These are phyloP conservation scores for Cryphonectria radicalis DNA, from an alignment of 2,329 filamentous ascomycete genomes.

Conservation along the genomic window DNA sequence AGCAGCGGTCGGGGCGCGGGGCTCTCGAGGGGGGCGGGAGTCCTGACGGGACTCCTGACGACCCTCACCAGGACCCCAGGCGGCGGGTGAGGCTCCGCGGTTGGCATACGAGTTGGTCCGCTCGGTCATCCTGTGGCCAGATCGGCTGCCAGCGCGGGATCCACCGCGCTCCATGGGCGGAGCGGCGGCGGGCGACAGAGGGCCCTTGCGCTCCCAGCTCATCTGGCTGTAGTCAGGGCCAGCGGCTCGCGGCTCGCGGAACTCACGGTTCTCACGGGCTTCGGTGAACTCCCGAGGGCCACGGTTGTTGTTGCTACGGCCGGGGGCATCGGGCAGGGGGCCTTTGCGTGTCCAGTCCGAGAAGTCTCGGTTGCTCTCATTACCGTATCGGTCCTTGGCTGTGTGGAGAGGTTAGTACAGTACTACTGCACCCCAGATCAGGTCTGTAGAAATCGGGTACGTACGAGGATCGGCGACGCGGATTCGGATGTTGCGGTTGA, in stretches of 20 bases:
- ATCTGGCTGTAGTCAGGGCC: constrained; percentile 25
- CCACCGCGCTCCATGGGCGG: constrained; percentile 53
- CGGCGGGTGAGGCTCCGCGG: constrained; percentile 72
- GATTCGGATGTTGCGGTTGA: constrained; percentile 87
- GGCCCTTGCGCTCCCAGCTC: constrained; percentile 95
- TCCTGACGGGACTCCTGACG: constrained; percentile 63
- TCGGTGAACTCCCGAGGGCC: constrained; percentile 61
- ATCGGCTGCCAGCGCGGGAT: constrained; percentile 60
- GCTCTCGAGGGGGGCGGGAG: constrained; percentile 74
- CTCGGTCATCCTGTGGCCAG: constrained; percentile 57
- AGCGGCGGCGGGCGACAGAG: constrained; percentile 69
- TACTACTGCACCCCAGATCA: constrained; percentile 2
- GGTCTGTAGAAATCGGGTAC: constrained; percentile 43
- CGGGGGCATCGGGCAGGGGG: constrained; percentile 54
- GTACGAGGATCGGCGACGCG: constrained; percentile 97
- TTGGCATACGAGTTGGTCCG: constrained; percentile 60
- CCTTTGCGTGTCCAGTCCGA: constrained; percentile 93
- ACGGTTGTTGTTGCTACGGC: constrained; percentile 49
- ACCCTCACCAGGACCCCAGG: constrained; percentile 69
- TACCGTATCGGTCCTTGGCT: constrained; percentile 80
- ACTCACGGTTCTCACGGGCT: constrained; percentile 69
- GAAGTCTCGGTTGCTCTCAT: constrained; percentile 76
- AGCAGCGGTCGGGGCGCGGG: constrained; percentile 76
- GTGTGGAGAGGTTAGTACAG: constrained; percentile 42
- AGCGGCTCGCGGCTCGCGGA: constrained; percentile 27